Base-by-base conservation (phyloP, 495 filamentous ascomycete species). In the Xylaria curta region DNA sequence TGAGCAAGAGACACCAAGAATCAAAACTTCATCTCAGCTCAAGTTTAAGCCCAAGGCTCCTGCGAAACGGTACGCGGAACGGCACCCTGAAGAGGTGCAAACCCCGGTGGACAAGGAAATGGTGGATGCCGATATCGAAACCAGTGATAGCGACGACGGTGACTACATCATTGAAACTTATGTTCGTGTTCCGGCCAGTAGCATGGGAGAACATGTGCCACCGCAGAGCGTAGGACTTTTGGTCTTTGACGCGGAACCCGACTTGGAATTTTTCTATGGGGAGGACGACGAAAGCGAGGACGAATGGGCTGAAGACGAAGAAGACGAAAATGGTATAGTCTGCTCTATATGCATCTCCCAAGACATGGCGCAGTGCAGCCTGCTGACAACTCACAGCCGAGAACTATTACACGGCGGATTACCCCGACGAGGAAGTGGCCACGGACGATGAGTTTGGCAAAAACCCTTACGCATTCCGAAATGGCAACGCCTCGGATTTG, bases 81-180 rank as follows among this genome's bases (percentile, higher is more conserved):
- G 86, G 24, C 84, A 87, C 67, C 84, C 86, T 13, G 80, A 83
- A n/a, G 36, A 64, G 26, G 73, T 72, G 19, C 60, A 59, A 19
- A 69, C 62, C 8, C 24, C 68, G 33, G 71, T 66, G 46, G 80
- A 79, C 19, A 49, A 66, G 24, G 72, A 80, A 31, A 76, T 76
- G 67, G 72, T 73, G 24, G 79, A 79, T 53, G 74, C 74, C 26
- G 76, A 81, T 21, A 80, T 74, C 24, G 76, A 73, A 46, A 70
- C 71, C 5, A 78, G 78, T 51, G 77, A 80, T 3, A 82, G 81
- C 9, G 83, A 86, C 69, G 85, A 86, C 24, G 76, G 79, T 10
- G 85, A 88, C 17, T 89, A 87, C 70, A 79, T 89, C 28, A 76
- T 85, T 31, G 87, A 89, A 56, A 86, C 83, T 7, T 89, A 88